These are phyloP conservation scores for Fennellomyces sp. DNA, from an alignment of 371 early-diverging fungal species.

Conservation along the genomic window DNA sequence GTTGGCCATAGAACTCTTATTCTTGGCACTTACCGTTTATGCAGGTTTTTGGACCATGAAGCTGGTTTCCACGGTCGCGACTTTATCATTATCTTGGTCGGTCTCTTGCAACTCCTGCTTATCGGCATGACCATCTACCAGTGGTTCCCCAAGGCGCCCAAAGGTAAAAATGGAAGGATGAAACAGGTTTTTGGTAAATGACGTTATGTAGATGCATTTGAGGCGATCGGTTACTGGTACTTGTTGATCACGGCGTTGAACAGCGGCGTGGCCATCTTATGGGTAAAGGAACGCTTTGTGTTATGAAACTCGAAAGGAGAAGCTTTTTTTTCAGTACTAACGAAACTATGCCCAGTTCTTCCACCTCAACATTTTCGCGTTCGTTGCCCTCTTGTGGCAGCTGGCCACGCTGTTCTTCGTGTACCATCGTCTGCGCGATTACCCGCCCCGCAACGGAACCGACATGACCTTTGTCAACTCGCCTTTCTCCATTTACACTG, in stretches of 20 bases:
- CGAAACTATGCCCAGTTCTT: constrained; percentile 19
- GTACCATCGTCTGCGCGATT: constrained; percentile 47
- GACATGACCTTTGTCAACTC: constrained; percentile 44
- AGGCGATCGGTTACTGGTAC: constrained; percentile 49
- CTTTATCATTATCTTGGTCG: constrained; percentile 36
- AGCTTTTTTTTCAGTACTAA: background rate
- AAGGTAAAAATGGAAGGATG: constrained; percentile 44
- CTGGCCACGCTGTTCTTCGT: constrained; percentile 41
- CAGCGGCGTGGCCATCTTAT: constrained; percentile 32
- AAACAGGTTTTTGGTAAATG: background rate
- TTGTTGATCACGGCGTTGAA: constrained; percentile 38
- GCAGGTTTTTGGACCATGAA: constrained; percentile 39
- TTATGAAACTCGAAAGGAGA: background rate
- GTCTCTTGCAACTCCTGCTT: constrained; percentile 37
- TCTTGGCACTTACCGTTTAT: background rate
- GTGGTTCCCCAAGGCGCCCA: constrained; percentile 48
- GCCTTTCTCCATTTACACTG: constrained; percentile 52
- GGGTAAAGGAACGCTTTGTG: constrained; percentile 25
- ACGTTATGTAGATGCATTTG: constrained; percentile 36
- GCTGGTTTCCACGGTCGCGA: constrained; percentile 38
- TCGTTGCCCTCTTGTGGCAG: constrained; percentile 45
- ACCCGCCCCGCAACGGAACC: constrained; percentile 43
- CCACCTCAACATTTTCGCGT: constrained; percentile 41
- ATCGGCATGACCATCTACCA: constrained; percentile 52
- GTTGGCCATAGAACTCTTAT: background rate